phyloP scores from a whole-genome alignment of 176 grass and related monocot genomes.

The Rhipidocladum racemiflorum region DNA sequence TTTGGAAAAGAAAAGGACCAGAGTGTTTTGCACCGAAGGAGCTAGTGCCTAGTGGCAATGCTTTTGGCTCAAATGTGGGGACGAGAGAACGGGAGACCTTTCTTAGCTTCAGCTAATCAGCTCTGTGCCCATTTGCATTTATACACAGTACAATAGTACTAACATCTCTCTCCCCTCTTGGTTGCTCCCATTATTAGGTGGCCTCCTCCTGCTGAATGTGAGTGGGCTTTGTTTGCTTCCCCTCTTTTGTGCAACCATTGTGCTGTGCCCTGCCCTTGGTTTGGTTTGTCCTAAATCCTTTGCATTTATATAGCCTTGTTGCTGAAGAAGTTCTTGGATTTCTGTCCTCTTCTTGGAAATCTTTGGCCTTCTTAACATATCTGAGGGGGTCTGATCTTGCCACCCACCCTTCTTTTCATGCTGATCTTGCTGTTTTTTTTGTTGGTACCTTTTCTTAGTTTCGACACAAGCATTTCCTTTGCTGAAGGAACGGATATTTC shows the following conservation, averaged over 20 bases:
- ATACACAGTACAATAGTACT: not conserved
- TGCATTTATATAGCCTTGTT: not conserved
- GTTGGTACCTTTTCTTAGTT: not conserved
- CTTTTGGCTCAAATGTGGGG: not conserved
- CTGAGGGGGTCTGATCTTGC: not conserved
- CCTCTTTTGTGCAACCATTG: not conserved
- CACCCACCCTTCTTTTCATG: constrained; percentile 23
- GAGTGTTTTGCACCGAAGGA: not conserved
- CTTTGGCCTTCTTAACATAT: not conserved
- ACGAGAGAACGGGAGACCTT: not conserved
- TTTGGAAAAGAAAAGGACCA: not conserved
- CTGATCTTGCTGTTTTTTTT: constrained; percentile 6
- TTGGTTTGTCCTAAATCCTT: constrained; percentile 19
- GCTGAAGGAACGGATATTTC: not conserved
- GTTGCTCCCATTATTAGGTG: constrained; percentile 33
- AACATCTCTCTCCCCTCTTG: not conserved
- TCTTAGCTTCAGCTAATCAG: not conserved
- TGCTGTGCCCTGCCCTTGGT: not conserved
- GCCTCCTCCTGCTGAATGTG: constrained; percentile 29
- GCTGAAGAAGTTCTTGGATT: not conserved
- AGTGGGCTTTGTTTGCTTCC: constrained; percentile 13
- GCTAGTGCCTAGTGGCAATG: not conserved
- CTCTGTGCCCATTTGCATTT: constrained; percentile 14
- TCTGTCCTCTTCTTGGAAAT: constrained; percentile 11
- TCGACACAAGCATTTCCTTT: not conserved